phyloP scores from a whole-genome alignment of 495 filamentous ascomycete genomes.

The Penicillium robsamsonii region DNA sequence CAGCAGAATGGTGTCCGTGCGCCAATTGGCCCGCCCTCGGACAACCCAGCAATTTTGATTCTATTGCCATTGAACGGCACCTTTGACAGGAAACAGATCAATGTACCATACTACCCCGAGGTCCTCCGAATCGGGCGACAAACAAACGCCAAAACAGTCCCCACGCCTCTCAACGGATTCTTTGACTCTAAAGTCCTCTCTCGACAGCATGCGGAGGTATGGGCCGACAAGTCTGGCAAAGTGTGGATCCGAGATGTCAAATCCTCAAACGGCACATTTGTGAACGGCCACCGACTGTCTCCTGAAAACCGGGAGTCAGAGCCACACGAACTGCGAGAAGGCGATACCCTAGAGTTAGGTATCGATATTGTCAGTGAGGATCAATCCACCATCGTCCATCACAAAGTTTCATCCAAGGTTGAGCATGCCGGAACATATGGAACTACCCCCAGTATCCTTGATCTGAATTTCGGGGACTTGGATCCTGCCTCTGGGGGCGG shows the following conservation, averaged over 20 bases:
- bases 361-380: conserved; percentile 99
- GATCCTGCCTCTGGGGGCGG: conserved; percentile 67
- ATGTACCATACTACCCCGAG: conserved; percentile 83
- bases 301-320: conserved; percentile 93
- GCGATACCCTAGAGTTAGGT: conserved; percentile 86
- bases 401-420: conserved; percentile 94
- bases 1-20: conserved; percentile 65
- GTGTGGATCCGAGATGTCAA: conserved; percentile 97
- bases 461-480: conserved; percentile 86
- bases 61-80: conserved; percentile 87
- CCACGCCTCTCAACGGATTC: conserved; percentile 84
- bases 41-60: conserved; percentile 71
- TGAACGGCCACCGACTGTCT: conserved; percentile 87
- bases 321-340: conserved; percentile 82
- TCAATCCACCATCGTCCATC: conserved; percentile 95
- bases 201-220: conserved; percentile 92
- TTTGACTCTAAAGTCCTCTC: conserved; percentile 98
- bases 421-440: conserved; percentile 84
- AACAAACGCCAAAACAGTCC: conserved; percentile 93
- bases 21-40: conserved; percentile 51
- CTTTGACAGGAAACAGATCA: conserved; percentile 95
- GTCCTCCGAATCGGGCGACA: conserved; percentile 90
- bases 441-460: conserved; percentile 66
- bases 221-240: conserved; percentile 85
- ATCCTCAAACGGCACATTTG: conserved; percentile 97